Base-by-base conservation (phyloP, 345 rosid species). In the Hibiscus tridactylites region DNA sequence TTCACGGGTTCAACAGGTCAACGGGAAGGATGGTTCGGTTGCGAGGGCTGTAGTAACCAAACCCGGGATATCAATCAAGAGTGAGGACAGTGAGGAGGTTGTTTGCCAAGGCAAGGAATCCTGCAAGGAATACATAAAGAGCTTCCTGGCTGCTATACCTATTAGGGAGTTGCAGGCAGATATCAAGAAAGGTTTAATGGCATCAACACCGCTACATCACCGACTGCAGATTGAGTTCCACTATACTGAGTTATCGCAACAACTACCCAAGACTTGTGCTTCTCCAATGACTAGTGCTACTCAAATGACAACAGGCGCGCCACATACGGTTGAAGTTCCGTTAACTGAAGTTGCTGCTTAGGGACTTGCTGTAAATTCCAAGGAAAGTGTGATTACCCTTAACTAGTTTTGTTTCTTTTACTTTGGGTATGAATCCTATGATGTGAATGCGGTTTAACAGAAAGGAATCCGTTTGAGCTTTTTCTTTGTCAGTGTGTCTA, bases 81-180 rank as follows among this genome's bases (percentile, higher is more conserved):
- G 68, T 5, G 81, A 73, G 71, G 83, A 83, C 58, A 81, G 79
- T 68, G 88, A 76, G 71, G 83, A 80, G 79, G 85, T 67, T 39
- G 83, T 84, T 70, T 86, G 92, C 87, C 87, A 69, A 52, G 99
- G 99, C 52, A 95, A 90, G 80, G 93, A 91, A 57, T 79, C 93
- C 7, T 95, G 99, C 87, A 91, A 89, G 83, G 97, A 91, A 84
- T 95, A 91, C 63, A 85, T 95, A 75, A 95, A 90, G 91, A 91
- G 88, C 79, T 95, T 95, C 80, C 84, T 95, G 61, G 99, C 99
- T 15, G 95, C 99, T 37, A 91, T 95, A 53, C 97, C 99, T 1
- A 87, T 95, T 47, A 83, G 97, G 70, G 96, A 95, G 80, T 71
- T 89, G 60, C 90, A 88, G 84, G 92, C 82, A 1, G 99, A 95